Evolutionary conservation across 176 grass and related monocot species (phyloP).

Genomic region (Triticum urartu): DNA sequence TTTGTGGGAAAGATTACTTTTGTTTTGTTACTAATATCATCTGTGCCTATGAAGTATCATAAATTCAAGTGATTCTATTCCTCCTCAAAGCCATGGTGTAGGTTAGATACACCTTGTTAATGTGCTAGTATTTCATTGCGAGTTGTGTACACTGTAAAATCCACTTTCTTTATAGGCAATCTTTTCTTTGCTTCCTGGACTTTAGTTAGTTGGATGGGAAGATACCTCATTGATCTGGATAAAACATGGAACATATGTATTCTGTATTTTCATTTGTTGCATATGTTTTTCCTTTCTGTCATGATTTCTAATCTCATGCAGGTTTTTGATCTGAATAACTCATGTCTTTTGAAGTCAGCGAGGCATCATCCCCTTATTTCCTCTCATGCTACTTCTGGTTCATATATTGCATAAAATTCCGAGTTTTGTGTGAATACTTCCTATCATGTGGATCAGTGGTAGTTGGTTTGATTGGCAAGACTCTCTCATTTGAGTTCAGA

Average conservation of each 20-base stretch:
- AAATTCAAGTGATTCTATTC: not conserved
- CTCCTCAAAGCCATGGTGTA: not conserved
- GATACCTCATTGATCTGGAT: too few relatives aligned
- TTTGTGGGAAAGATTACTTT: not conserved
- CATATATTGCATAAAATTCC: constrained; percentile 66
- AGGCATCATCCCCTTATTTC: constrained; percentile 48
- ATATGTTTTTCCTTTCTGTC: not conserved
- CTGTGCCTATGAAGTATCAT: not conserved
- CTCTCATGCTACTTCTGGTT: constrained; percentile 77
- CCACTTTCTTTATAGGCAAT: not conserved
- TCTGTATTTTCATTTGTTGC: not conserved
- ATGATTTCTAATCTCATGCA: constrained; percentile 12
- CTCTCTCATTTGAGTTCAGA: constrained; percentile 42
- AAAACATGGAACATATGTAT: not conserved
- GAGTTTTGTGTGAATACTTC: constrained; percentile 61
- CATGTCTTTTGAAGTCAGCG: constrained; percentile 61
- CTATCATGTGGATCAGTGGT: constrained; percentile 60
- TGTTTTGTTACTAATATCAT: not conserved
- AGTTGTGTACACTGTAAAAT: not conserved
- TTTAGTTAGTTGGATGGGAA: not conserved
- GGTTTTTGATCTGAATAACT: constrained; percentile 41
- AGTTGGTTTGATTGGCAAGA: constrained; percentile 53
- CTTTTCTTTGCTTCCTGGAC: not conserved
- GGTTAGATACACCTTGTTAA: not conserved
- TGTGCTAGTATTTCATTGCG: not conserved